Evolutionary conservation across 2,329 filamentous ascomycete species (phyloP).

Genomic region (Colletotrichum cereale): DNA sequence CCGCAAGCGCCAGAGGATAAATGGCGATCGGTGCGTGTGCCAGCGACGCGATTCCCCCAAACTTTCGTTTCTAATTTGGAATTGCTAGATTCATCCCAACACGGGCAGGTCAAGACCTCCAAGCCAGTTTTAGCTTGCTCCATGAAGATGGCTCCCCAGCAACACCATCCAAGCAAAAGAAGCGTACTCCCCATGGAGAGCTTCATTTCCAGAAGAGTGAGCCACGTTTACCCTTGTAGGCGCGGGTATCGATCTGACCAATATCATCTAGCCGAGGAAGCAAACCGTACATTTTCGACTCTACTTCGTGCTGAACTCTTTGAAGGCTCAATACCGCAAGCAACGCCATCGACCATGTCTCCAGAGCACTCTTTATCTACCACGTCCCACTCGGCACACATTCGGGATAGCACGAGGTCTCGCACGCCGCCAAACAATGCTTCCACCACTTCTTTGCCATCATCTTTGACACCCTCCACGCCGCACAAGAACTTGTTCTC

Average conservation of each 20-base stretch:
- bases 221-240: constrained; percentile 46
- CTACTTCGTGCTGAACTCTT: constrained; percentile 93
- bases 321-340: constrained; percentile 88
- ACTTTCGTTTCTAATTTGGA: neutral
- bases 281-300: constrained; percentile 91
- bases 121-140: constrained; percentile 91
- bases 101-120: constrained; percentile 90
- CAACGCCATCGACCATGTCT: constrained; percentile 73
- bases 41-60: neutral
- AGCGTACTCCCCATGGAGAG: constrained; percentile 87
- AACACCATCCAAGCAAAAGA: constrained; percentile 87
- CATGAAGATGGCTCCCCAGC: constrained; percentile 95
- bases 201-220: constrained; percentile 93
- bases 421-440: constrained; percentile 82
- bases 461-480: constrained; percentile 88
- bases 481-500: constrained; percentile 98
- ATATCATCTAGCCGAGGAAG: constrained; percentile 79
- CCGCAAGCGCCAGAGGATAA: constrained; percentile 70
- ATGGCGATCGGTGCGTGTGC: constrained; percentile 68
- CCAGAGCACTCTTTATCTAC: constrained; percentile 66
- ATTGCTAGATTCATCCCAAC: constrained; percentile 89
- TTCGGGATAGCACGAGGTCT: constrained; percentile 77
- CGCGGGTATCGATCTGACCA: constrained; percentile 9
- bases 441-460: constrained; percentile 72
- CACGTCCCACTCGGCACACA: constrained; percentile 62